Evolutionary conservation across 805 yeast genomes (phyloP), one percentile per base, ranked within the genome.

Genomic region (Saturnispora ahearnii): DNA sequence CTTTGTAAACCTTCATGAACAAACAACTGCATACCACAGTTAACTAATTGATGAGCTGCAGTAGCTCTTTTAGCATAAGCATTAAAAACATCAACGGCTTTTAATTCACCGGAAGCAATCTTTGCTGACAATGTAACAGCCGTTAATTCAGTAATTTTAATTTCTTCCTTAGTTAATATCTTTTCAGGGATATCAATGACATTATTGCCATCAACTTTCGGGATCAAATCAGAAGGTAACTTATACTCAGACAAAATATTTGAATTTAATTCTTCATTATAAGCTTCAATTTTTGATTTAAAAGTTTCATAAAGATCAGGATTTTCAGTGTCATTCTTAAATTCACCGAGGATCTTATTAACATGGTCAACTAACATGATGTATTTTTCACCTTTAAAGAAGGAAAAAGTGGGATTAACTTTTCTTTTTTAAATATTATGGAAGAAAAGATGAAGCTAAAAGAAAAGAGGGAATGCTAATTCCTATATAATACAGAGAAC

Each of bases 61-160:
- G 72, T 68, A 2, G 76, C 76, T 44, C 79, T 66, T 36, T 72
- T 70, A 12, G 75, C 73, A 59, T 65, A 76, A 1, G 80, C 79
- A 53, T 66, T 66, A 57, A 68, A 66, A 40, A 71, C 76, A 46
- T 67, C 68, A 18, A 72, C 76, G 1, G 77, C 50, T 3, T 72
- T 57, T 49, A 67, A 61, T 46, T 66, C 62, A 9, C 77, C 75
- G 7, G 51, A 49, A 4, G 74, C 71, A 30, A 75, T 64, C 46
- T 65, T 57, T 8, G 52, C 57, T 18, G 59, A 66, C 42, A 75
- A 58, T 10, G 55, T 62, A 5, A 55, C 54, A 28, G 68, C 71
- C 8, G 71, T 51, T 8, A 66, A 56, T 51, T 72, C 76, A 26
- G 79, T 76, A 49, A 76, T 73, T n/a, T 53, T 63, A 43, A 69